phyloP scores from a whole-genome alignment of 2,329 filamentous ascomycete genomes.

The Samsoniella hepiali region DNA sequence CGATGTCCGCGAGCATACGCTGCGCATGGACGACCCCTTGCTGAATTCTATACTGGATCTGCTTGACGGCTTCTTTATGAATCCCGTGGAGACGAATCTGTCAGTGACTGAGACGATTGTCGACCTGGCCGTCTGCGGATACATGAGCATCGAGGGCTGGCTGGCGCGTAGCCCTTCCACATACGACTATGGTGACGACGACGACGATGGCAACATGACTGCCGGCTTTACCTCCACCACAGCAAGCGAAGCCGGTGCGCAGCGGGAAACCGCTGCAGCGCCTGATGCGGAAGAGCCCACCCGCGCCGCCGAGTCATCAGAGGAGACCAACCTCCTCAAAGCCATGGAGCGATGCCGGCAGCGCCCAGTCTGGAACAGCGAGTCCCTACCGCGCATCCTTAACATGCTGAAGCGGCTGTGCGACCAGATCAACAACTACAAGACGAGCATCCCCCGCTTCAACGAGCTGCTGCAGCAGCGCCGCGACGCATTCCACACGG shows the following conservation, averaged over 20 bases:
- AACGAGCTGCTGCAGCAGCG: slow-evolving; percentile 66
- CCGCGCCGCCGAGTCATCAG: not conserved
- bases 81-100: slow-evolving; percentile 87
- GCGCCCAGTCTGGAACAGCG: slow-evolving; percentile 51
- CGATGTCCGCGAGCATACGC: slow-evolving; percentile 58
- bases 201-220: slow-evolving; percentile 32
- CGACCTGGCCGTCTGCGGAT: slow-evolving; percentile 78
- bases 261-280: not conserved
- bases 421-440: slow-evolving; percentile 45
- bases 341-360: slow-evolving; percentile 50
- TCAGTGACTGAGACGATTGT: slow-evolving; percentile 81
- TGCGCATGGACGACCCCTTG: slow-evolving; percentile 60
- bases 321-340: slow-evolving; percentile 39
- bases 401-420: slow-evolving; percentile 57
- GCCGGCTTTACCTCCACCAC: slow-evolving; percentile 11
- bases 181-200: slow-evolving; percentile 53
- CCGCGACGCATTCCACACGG: slow-evolving; percentile 61
- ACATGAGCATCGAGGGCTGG: slow-evolving; percentile 88
- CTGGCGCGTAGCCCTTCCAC: slow-evolving; percentile 68
- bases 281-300: not conserved
- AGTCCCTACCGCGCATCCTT: slow-evolving; percentile 52
- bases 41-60: slow-evolving; percentile 66
- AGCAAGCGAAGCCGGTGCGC: not conserved
- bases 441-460: slow-evolving; percentile 62
- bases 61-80: slow-evolving; percentile 78